Evolutionary conservation across 2,329 filamentous ascomycete species (phyloP).

Genomic region (Dactylonectria estremocensis): DNA sequence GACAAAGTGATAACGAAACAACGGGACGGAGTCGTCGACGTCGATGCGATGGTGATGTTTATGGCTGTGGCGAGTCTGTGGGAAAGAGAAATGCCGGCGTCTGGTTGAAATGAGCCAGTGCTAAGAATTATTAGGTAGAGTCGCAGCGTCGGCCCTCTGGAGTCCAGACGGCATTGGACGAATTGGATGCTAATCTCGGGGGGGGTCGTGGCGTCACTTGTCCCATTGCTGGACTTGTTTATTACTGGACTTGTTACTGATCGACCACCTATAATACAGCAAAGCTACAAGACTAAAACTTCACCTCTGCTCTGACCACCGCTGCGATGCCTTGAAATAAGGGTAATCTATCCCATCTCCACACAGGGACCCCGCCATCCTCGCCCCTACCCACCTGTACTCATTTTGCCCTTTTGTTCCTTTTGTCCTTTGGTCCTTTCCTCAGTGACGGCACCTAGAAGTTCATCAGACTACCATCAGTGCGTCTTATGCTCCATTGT

Average conservation of each 20-base stretch:
- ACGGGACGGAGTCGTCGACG: neutral
- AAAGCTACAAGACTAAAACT: neutral
- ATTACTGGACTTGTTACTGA: neutral
- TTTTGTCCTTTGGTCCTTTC: neutral
- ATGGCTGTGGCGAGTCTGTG: neutral
- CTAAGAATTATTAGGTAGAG: conserved; percentile 6
- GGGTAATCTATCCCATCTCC: neutral
- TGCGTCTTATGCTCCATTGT: neutral
- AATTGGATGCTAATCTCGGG: conserved; percentile 13
- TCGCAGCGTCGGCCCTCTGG: neutral
- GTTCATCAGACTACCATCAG: neutral
- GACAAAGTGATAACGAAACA: neutral
- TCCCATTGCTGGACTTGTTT: neutral
- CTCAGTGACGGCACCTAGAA: neutral
- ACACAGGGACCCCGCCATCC: neutral
- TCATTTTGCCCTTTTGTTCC: too few species aligned
- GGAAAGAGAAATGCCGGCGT: neutral
- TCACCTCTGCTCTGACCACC: neutral
- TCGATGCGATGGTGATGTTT: neutral
- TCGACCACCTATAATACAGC: too few species aligned
- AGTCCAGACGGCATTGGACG: conserved; percentile 2
- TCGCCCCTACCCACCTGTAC: neutral
- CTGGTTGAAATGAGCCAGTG: neutral
- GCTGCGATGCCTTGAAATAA: neutral
- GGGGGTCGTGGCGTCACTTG: conserved; percentile 3